These are phyloP conservation scores for Candida takata DNA, from an alignment of 805 yeast genomes.

Conservation along the genomic window DNA sequence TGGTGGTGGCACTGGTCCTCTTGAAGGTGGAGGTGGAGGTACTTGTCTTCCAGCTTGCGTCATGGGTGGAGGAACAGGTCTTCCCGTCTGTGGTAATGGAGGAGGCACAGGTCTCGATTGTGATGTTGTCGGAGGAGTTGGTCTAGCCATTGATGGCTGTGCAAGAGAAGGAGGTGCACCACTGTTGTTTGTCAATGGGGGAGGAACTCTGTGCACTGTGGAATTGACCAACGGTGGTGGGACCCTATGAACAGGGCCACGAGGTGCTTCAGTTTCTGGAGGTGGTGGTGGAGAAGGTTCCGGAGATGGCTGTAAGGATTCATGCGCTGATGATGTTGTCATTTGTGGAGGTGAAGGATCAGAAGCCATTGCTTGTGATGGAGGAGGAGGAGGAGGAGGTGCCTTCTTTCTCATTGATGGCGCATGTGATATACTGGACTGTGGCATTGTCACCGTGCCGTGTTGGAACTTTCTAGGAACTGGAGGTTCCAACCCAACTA, in stretches of 20 bases:
- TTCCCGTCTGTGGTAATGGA: slow-evolving; percentile 2
- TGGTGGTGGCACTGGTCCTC: slow-evolving; percentile 12
- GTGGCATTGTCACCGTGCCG: slow-evolving; percentile 28
- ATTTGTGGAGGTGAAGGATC: slow-evolving; percentile 4
- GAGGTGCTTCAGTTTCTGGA: not conserved
- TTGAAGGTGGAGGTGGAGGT: slow-evolving; percentile 9
- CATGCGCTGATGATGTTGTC: slow-evolving; percentile 11
- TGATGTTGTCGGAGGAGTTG: slow-evolving; percentile 4
- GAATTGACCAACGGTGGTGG: slow-evolving; percentile 23
- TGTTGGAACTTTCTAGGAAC: slow-evolving; percentile 54
- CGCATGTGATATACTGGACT: slow-evolving; percentile 14
- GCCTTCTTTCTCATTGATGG: slow-evolving; percentile 30
- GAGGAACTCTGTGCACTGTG: slow-evolving; percentile 18
- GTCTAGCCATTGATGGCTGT: slow-evolving; percentile 2
- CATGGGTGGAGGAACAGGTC: slow-evolving; percentile 5
- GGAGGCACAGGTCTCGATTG: slow-evolving; percentile 4
- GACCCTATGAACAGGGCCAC: slow-evolving; percentile 13
- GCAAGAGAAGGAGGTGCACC: slow-evolving; percentile 7
- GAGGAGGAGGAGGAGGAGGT: slow-evolving; percentile 39
- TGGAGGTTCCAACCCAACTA: slow-evolving; percentile 82
- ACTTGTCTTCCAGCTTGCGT: slow-evolving; percentile 2
- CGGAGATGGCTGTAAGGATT: slow-evolving; percentile 3
- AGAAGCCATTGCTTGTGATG: slow-evolving; percentile 14
- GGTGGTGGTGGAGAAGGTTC: slow-evolving; percentile 15
- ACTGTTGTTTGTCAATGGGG: slow-evolving; percentile 15